phyloP scores from a whole-genome alignment of 345 rosid genomes.

The Microthlaspi erraticum region DNA sequence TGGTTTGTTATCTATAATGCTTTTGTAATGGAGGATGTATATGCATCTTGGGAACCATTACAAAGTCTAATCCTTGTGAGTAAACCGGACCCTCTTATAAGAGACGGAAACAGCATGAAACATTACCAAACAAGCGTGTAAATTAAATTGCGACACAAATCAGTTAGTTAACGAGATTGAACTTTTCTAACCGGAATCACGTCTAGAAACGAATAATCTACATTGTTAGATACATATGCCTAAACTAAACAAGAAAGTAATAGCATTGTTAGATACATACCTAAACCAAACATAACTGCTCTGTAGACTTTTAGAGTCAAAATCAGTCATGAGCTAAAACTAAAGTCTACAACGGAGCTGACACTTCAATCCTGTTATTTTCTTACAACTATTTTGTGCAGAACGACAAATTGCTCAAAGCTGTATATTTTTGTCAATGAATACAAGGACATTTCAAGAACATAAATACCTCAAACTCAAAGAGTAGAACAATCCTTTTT shows the following conservation, averaged over 20 bases:
- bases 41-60: conserved; percentile 5
- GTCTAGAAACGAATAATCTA: not conserved
- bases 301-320: conserved; percentile 1
- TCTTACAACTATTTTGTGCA: not conserved
- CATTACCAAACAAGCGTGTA: not conserved
- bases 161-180: not conserved
- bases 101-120: conserved; percentile 6
- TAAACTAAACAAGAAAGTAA: not conserved
- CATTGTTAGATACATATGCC: not conserved
- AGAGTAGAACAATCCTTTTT: not conserved
- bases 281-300: not conserved
- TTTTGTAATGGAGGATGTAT: conserved; percentile 12
- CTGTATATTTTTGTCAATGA: conserved; percentile 15
- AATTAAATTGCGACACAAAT: conserved; percentile 1
- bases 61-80: not conserved
- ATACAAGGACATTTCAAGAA: conserved; percentile 9
- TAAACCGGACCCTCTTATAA: not conserved
- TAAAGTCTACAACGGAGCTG: not conserved
- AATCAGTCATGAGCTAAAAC: not conserved
- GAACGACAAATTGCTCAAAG: conserved; percentile 11
- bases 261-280: not conserved
- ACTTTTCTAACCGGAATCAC: not conserved
- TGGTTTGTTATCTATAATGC: conserved; percentile 35
- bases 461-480: conserved; percentile 8
- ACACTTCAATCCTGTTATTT: not conserved